Evolutionary conservation across 371 early-diverging fungal species (phyloP), one percentile per base, ranked within the genome.

Genomic region (Enterocytospora artemiae): DNA sequence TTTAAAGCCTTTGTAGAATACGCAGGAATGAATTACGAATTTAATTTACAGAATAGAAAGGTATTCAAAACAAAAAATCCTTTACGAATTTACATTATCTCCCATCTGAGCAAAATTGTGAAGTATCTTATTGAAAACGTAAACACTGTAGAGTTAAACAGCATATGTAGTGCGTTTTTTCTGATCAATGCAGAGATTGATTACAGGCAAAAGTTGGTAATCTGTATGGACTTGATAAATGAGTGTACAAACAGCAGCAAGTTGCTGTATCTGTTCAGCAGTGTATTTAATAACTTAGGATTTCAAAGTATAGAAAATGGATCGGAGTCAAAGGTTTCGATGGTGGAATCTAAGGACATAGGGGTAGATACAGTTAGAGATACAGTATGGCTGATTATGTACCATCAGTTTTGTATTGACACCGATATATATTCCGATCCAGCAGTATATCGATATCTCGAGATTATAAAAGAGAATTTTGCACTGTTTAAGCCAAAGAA

Each of bases 81-180:
- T 12, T 12, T 65, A n/a, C 59, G 45, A 44, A 24, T 48, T 27
- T 67, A 60, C 39, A 14, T 67, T 27, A 20, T 30, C 24, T 33
- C 18, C 1, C 48, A 61, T 55, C 25, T 48, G 51, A 30, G 50
- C 7, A 50, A 52, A 24, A 67, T 67, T 18, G 0, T 51, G 1
- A 59, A 62, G 28, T 50, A 60, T 39, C 0, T 67, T 22, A 49
- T 67, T n/a, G 1, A 27, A 20, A 62, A 67, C 44, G 28, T 67
- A 14, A 67, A 63, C 43, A 48, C 14, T 1, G 25, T 67, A 34
- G 25, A 7, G 9, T 31, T 71, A 31, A 61, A 43, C 31, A 25
- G 22, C 0, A 30, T 71, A 20, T 71, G 71, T 50, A 56, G 62
- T 12, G 62, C 71, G 28, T 22, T 71, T n/a, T 50, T 57, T 33